Conservation (phyloP, 169 alveolate species). For the Theileria annulata region DNA sequence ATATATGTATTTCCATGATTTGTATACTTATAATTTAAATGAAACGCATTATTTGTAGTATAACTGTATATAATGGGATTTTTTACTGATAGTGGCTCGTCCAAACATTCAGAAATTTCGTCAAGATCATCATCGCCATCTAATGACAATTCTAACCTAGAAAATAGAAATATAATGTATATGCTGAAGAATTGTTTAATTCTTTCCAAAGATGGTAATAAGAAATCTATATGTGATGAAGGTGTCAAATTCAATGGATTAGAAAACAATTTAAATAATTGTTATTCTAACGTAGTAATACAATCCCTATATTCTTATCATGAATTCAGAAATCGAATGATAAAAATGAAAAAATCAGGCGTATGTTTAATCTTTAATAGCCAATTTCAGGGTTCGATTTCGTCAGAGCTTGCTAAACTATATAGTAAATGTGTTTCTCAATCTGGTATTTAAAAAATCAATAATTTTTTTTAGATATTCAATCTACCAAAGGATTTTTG, state of each 20-base stretch:
- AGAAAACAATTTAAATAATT: conserved; percentile 50
- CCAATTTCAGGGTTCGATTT: conserved; percentile 23
- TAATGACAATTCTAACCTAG: neutral
- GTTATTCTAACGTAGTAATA: conserved; percentile 63
- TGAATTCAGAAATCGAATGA: conserved; percentile 34
- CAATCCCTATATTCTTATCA: conserved; percentile 37
- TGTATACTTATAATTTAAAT: neutral
- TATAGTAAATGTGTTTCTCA: conserved; percentile 28
- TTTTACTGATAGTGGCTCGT: neutral
- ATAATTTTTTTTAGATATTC: conserved; percentile 26
- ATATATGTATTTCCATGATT: neutral
- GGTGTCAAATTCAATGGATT: conserved; percentile 36
- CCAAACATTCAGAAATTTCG: conserved; percentile 10
- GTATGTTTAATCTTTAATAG: conserved; percentile 10
- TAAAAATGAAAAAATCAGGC: conserved; percentile 13
- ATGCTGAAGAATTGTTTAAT: conserved; percentile 25
- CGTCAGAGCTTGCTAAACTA: conserved; percentile 51
- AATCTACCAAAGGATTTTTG: conserved; percentile 48
- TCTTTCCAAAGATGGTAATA: conserved; percentile 18
- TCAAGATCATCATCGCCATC: conserved; percentile 26
- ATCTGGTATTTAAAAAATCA: conserved; percentile 22
- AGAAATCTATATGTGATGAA: neutral
- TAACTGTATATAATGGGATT: conserved; percentile 10
- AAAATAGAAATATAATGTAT: conserved; percentile 35
- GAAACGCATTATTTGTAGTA: neutral